Conservation (phyloP, 2,329 filamentous ascomycete species). For the Berkeleyomyces basicola region DNA sequence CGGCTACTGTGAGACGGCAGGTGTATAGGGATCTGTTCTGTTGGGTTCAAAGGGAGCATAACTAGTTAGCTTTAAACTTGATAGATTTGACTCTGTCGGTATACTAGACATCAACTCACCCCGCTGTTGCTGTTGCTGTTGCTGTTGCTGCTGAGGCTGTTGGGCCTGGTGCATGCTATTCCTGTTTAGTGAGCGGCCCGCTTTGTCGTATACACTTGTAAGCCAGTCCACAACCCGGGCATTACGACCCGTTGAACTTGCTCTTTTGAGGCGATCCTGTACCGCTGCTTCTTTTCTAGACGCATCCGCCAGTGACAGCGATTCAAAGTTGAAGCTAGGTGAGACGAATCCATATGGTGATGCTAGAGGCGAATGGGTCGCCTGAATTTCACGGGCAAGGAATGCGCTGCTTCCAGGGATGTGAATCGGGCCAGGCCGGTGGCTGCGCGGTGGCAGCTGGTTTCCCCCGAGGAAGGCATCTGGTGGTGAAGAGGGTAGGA, state of each 20-base stretch:
- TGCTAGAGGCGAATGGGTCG: neutral
- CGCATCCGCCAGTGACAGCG: neutral
- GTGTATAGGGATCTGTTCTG: neutral
- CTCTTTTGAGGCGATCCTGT: neutral
- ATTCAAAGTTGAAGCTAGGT: neutral
- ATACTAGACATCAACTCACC: neutral
- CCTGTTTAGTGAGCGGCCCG: neutral
- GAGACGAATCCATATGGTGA: neutral
- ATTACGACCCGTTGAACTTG: neutral
- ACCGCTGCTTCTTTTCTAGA: neutral
- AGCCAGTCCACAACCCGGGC: slow-evolving; percentile 5
- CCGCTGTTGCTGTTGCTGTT: neutral
- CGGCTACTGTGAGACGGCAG: neutral
- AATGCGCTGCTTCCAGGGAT: neutral
- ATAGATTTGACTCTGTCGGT: too few relatives aligned
- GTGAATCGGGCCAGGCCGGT: neutral
- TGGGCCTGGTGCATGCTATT: neutral
- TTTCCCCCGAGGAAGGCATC: neutral
- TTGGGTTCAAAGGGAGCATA: neutral
- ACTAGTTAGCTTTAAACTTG: neutral
- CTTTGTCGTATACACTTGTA: neutral
- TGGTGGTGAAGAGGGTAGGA: neutral
- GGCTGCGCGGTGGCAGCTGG: neutral
- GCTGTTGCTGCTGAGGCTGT: neutral
- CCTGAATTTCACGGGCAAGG: neutral